Evolutionary conservation across 768 basidiomycete species (phyloP).

Genomic region (Boletus subcaerulescens): DNA sequence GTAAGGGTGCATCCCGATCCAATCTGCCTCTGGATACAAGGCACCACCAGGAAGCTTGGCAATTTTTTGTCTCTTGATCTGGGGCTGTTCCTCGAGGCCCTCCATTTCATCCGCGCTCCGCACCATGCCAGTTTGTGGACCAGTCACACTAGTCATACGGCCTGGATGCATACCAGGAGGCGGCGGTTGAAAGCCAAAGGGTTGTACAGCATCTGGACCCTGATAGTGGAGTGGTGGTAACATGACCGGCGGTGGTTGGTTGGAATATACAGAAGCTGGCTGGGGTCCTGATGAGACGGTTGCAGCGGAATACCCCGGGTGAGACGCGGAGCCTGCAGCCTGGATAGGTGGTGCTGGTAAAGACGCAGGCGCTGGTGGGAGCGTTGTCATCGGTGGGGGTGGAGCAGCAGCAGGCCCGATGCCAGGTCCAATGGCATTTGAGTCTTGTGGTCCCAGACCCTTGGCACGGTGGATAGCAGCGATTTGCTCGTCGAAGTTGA

Average conservation of each 20-base stretch:
- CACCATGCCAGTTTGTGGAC: constrained; percentile 67
- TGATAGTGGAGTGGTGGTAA: constrained; percentile 84
- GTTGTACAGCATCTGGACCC: constrained; percentile 70
- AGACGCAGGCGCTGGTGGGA: constrained; percentile 69
- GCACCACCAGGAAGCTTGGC: constrained; percentile 83
- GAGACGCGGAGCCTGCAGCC: constrained; percentile 37
- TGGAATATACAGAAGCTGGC: constrained; percentile 69
- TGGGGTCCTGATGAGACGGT: constrained; percentile 91
- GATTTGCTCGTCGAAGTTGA: constrained; percentile 97
- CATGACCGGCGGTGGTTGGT: constrained; percentile 67
- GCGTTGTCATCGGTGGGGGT: constrained; percentile 54
- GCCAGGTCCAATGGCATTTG: constrained; percentile 80
- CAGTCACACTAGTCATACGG: constrained; percentile 61
- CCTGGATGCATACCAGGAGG: constrained; percentile 67
- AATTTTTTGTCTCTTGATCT: constrained; percentile 85
- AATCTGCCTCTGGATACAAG: constrained; percentile 83
- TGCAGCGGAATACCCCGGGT: constrained; percentile 71
- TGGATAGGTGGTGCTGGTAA: constrained; percentile 67
- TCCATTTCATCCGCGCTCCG: constrained; percentile 83
- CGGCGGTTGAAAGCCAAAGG: constrained; percentile 77
- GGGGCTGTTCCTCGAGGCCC: constrained; percentile 64
- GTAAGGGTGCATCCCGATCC: constrained; percentile 89
- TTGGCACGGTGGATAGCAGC: constrained; percentile 93
- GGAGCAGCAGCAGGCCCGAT: constrained; percentile 81
- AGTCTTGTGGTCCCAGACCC: constrained; percentile 81